These are phyloP conservation scores for Alisma plantagoaquatica DNA, from an alignment of 106 monocot genomes.

Conservation along the genomic window DNA sequence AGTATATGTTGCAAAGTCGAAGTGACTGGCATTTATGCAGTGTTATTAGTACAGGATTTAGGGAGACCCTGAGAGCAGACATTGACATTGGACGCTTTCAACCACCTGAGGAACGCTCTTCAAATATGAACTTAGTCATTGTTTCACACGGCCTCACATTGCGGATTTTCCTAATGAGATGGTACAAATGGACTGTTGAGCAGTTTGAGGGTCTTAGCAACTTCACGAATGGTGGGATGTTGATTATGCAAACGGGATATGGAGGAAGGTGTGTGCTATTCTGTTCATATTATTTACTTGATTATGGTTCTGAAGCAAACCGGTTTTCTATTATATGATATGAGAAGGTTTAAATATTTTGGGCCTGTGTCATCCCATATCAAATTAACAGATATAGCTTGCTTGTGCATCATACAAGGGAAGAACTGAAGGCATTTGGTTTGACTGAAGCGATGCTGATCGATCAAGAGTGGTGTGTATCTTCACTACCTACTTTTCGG, in stretches of 20 bases:
- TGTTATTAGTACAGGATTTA: constrained; percentile 80
- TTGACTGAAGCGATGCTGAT: constrained; percentile 72
- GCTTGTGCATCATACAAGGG: constrained; percentile 70
- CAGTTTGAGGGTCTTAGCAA: constrained; percentile 91
- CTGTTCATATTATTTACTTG: not conserved
- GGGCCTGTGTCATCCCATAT: too few species aligned
- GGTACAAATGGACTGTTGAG: constrained; percentile 98
- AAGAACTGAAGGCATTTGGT: constrained; percentile 69
- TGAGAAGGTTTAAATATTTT: not conserved
- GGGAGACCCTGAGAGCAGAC: constrained; percentile 92
- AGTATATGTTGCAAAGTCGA: constrained; percentile 11
- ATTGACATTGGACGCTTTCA: constrained; percentile 95
- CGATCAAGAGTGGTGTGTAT: constrained; percentile 90
- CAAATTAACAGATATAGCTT: constrained; percentile 62
- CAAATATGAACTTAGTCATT: constrained; percentile 87
- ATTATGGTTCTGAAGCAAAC: too few species aligned
- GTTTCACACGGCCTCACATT: constrained; percentile 91
- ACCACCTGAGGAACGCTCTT: constrained; percentile 61
- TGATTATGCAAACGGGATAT: constrained; percentile 91
- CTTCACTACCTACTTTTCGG: too few species aligned
- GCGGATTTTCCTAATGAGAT: constrained; percentile 87
- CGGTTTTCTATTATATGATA: not conserved
- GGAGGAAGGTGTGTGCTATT: constrained; percentile 69
- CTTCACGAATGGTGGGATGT: constrained; percentile 79
- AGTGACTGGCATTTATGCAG: constrained; percentile 54